Percentiles rank a stretch among this genome's conserved stretches.
Conservation (phyloP, 2,329 filamentous ascomycete species). For the Fusarium miscanthi region DNA sequence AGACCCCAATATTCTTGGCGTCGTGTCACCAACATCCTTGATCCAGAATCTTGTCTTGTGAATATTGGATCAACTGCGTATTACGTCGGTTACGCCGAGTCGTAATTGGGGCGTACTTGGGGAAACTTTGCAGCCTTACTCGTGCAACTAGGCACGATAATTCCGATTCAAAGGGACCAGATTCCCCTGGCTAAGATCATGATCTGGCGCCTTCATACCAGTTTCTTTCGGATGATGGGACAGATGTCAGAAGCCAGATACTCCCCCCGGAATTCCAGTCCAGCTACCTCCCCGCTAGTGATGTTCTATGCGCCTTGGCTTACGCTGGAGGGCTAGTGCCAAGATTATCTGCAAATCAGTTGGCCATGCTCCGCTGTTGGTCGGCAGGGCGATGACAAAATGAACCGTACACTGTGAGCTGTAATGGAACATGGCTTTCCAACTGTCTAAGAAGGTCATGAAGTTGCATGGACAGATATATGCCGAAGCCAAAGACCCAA, state of each 20-base stretch:
- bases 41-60: conserved; percentile 7
- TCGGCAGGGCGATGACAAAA: background rate
- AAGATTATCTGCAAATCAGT: conserved; percentile 16
- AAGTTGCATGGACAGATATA: accelerated
- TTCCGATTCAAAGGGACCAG: background rate
- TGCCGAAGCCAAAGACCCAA: background rate
- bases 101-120: conserved; percentile 7
- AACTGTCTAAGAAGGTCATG: background rate
- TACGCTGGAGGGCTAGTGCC: background rate
- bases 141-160: conserved; percentile 4
- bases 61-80: conserved; percentile 13
- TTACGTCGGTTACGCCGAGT: conserved; percentile 23
- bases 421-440: background rate
- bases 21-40: conserved; percentile 15
- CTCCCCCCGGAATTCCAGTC: background rate
- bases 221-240: background rate
- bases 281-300: background rate
- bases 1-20: conserved; percentile 2
- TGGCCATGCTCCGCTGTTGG: background rate
- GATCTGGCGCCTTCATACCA: background rate
- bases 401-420: background rate
- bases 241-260: background rate
- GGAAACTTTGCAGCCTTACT: conserved; percentile 18
- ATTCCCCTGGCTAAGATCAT: background rate
- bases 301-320: conserved; percentile 10